Conservation (phyloP, 2,329 filamentous ascomycete genomes). For the Knoxdaviesia proteae region DNA sequence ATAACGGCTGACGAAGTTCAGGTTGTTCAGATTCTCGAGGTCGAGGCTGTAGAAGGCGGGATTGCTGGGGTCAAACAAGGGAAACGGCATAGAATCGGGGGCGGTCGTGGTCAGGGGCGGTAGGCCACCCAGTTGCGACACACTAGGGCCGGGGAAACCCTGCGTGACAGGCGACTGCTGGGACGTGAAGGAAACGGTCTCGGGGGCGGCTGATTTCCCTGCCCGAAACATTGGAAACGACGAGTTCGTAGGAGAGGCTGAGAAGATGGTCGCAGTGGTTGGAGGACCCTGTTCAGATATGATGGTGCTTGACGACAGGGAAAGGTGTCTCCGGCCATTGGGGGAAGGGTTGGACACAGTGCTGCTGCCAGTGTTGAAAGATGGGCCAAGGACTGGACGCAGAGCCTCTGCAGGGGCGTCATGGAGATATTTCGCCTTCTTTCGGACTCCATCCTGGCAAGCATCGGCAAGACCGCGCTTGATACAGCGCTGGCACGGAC, state of each 20-base stretch:
- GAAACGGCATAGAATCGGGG: slow-evolving; percentile 22
- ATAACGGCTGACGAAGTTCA: slow-evolving; percentile 75
- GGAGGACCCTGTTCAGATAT: slow-evolving; percentile 8
- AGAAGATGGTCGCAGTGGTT: slow-evolving; percentile 21
- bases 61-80: slow-evolving; percentile 74
- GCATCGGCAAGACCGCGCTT: slow-evolving; percentile 79
- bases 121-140: no score
- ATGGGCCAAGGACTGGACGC: slow-evolving; percentile 61
- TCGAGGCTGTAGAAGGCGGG: slow-evolving; percentile 91
- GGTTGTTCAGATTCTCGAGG: slow-evolving; percentile 58
- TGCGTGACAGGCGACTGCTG: slow-evolving; percentile 59
- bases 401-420: slow-evolving; percentile 82
- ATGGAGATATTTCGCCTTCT: slow-evolving; percentile 97
- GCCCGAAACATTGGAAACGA: slow-evolving; percentile 30
- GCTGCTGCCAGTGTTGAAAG: slow-evolving; percentile 38
- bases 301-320: slow-evolving; percentile 20
- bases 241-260: slow-evolving; percentile 22
- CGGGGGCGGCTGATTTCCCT: slow-evolving; percentile 20
- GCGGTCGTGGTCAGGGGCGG: no score
- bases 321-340: slow-evolving; percentile 23
- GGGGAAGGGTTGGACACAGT: slow-evolving; percentile 17
- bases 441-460: slow-evolving; percentile 90
- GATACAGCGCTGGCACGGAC: slow-evolving; percentile 83
- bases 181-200: slow-evolving; percentile 32
- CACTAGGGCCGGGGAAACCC: slow-evolving; percentile 26